Evolutionary conservation across 371 early-diverging fungal genomes (phyloP), one percentile per base, ranked within the genome.

Genomic region (Mortierella sp.): DNA sequence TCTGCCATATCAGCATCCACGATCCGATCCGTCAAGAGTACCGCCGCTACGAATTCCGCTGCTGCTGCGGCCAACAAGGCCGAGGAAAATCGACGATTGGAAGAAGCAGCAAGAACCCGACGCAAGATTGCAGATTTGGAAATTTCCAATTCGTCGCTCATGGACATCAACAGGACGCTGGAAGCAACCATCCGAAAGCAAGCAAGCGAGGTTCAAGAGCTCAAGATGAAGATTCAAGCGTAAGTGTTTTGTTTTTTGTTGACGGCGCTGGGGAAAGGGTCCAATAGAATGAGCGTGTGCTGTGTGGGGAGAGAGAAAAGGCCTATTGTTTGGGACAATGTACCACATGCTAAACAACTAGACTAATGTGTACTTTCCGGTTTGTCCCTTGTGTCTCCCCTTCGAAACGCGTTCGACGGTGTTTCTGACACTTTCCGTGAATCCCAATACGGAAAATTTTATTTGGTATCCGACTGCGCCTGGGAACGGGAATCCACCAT

Each of bases 81-180:
- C 7, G 76, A 74, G 28, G 68, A 67, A 13, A 74, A 45, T 24
- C 63, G 68, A 3, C 44, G 63, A 37, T 24, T 25, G 17, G 76
- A 63, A 21, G 74, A 67, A 9, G 76, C 68, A 19, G 68, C 68
- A 7, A 46, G 76, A 53, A 74, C 76, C 21, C 54, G 61, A 16
- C 68, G 76, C 45, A 74, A 85, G 82, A 82, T 85, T 79, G 83
- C 79, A 47, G 85, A 85, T 63, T 71, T 85, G 43, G 82, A 85
- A 58, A 83, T 85, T 46, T 81, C 81, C 45, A 85, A 85, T 40
- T 60, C 67, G 27, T 83, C 83, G 17, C 69, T 85, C 16, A 54
- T 85, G 13, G 57, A 63, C 3, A 59, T 85, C 58, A 85, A 83
- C 45, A 57, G 70, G 21, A 73, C 79, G 10, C 65, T 85, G 34